These are phyloP conservation scores for Colletotrichum sp. DNA, from an alignment of 2,329 filamentous ascomycete species.

Conservation along the genomic window DNA sequence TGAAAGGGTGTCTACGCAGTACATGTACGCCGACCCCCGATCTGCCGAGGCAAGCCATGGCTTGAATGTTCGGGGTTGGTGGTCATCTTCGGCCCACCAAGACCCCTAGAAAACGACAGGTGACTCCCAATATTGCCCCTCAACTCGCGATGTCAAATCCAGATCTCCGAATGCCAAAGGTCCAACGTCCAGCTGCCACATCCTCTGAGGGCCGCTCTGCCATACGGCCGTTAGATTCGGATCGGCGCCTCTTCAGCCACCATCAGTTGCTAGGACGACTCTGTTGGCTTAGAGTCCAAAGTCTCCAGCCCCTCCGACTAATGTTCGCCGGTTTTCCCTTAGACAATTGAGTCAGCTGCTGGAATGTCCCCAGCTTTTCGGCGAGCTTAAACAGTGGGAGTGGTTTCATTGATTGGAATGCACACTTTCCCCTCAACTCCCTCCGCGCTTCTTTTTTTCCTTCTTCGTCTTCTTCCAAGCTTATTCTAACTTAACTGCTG, in stretches of 20 bases:
- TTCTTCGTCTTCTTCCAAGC: not conserved
- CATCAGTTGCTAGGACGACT: not conserved
- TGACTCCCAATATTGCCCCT: not conserved
- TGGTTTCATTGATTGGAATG: not conserved
- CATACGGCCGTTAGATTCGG: not conserved
- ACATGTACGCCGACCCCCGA: not conserved
- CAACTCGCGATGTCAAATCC: not conserved
- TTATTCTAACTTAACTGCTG: not conserved
- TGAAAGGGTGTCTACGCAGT: not conserved
- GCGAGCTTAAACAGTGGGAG: not conserved
- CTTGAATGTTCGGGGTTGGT: not conserved
- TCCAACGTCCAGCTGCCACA: not conserved
- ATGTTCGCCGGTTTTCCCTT: not conserved
- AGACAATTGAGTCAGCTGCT: not conserved
- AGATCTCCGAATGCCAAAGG: not conserved
- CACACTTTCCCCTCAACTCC: not conserved
- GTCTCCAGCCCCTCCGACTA: not conserved
- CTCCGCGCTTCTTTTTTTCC: not conserved
- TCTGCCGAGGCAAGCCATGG: not conserved
- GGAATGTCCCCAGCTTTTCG: not conserved
- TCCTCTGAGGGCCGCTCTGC: not conserved
- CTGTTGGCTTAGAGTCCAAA: not conserved
- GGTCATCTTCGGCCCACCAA: not conserved
- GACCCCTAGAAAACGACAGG: not conserved
- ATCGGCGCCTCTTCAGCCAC: not conserved